These are phyloP conservation scores for Aspergillus sp. DNA, from an alignment of 2,329 filamentous ascomycete genomes.

Conservation along the genomic window DNA sequence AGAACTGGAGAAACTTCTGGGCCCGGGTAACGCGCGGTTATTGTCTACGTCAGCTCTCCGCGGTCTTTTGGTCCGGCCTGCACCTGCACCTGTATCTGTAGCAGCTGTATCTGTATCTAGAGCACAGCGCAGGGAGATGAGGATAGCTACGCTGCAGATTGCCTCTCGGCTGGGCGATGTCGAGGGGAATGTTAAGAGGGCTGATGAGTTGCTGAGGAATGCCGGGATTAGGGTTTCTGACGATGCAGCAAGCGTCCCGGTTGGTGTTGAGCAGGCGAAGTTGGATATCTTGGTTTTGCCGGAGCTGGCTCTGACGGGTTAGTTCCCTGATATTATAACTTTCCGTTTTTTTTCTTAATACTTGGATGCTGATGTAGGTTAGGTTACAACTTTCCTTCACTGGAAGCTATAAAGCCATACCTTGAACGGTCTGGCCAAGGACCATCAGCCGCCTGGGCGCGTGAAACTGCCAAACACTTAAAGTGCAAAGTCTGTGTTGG, in stretches of 20 bases:
- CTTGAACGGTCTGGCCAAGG: conserved; percentile 60
- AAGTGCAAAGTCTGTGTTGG: conserved; percentile 63
- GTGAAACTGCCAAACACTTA: conserved; percentile 53
- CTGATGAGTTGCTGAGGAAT: conserved; percentile 42
- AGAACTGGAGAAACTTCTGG: background rate
- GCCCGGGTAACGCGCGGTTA: background rate
- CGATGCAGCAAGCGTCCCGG: conserved; percentile 13
- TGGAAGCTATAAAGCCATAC: conserved; percentile 57
- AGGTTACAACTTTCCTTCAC: conserved; percentile 64
- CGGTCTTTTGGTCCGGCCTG: background rate
- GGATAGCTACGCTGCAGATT: conserved; percentile 50
- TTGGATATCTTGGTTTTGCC: conserved; percentile 62
- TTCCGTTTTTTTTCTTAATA: background rate
- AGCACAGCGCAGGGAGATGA: conserved; percentile 34
- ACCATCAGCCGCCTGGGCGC: conserved; percentile 58
- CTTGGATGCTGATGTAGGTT: conserved; percentile 3
- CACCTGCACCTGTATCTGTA: background rate
- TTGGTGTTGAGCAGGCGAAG: conserved; percentile 19
- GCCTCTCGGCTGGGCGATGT: conserved; percentile 44
- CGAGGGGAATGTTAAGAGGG: conserved; percentile 45
- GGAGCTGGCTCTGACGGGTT: conserved; percentile 62
- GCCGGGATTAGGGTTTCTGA: conserved; percentile 24
- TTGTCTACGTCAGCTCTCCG: background rate
- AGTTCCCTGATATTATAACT: background rate
- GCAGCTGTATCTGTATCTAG: background rate